Evolutionary conservation across 495 filamentous ascomycete genomes (phyloP).

Genomic region (Neohortaea acidophila): DNA sequence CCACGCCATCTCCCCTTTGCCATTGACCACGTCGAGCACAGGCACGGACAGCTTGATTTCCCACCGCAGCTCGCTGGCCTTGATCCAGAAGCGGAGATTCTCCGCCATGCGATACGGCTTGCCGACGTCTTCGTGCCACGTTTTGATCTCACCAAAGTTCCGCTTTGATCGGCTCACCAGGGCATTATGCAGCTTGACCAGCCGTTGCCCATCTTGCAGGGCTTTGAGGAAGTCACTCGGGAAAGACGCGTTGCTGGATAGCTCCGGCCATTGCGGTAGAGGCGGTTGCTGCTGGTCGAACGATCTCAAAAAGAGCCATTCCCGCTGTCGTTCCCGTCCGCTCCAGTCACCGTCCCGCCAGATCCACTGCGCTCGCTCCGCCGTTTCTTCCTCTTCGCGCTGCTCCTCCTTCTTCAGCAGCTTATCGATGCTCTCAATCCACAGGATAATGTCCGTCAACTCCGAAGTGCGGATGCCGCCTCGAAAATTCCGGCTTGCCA

Average conservation of each 20-base stretch:
- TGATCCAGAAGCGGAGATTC: slow-evolving; percentile 88
- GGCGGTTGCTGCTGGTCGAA: slow-evolving; percentile 50
- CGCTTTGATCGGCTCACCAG: slow-evolving; percentile 68
- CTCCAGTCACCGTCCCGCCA: slow-evolving; percentile 77
- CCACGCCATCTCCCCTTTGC: slow-evolving; percentile 55
- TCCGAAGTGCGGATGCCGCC: slow-evolving; percentile 67
- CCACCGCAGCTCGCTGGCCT: slow-evolving; percentile 89
- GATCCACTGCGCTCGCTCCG: slow-evolving; percentile 55
- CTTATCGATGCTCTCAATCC: slow-evolving; percentile 60
- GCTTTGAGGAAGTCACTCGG: slow-evolving; percentile 63
- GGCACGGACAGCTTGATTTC: slow-evolving; percentile 50
- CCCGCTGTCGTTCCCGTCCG: slow-evolving; percentile 59
- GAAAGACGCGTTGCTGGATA: slow-evolving; percentile 27
- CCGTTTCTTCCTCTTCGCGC: slow-evolving; percentile 55
- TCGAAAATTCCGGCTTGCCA: slow-evolving; percentile 78
- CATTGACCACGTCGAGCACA: slow-evolving; percentile 52
- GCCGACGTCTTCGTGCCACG: slow-evolving; percentile 71
- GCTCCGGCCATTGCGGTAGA: slow-evolving; percentile 53
- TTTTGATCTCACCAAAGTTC: slow-evolving; percentile 80
- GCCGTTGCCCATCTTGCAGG: slow-evolving; percentile 60
- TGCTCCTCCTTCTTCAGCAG: slow-evolving; percentile 61
- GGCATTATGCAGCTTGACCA: slow-evolving; percentile 80
- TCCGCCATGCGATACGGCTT: slow-evolving; percentile 92
- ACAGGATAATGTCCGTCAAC: slow-evolving; percentile 49
- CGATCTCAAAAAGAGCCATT: slow-evolving; percentile 47